Percentiles rank a stretch among this genome's conserved stretches.
Conservation (phyloP, 2,329 filamentous ascomycete genomes). For the Cylindrodendrum hubeiense region DNA sequence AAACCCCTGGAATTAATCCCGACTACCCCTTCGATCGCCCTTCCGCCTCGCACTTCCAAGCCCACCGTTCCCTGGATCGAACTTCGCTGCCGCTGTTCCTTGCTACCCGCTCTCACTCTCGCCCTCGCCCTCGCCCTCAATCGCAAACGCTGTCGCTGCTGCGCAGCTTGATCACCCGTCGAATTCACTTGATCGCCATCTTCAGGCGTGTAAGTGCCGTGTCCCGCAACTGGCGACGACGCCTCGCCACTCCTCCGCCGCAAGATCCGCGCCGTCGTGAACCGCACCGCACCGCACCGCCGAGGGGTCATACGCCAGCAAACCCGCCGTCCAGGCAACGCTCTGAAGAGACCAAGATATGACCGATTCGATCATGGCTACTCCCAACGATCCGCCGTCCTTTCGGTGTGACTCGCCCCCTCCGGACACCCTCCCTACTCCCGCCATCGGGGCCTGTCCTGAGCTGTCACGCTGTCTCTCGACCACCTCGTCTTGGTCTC, state of each 20-base stretch:
- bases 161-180: constrained; percentile 3
- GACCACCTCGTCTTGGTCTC: constrained; percentile 69
- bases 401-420: constrained; percentile 72
- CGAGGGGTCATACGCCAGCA: constrained; percentile 1
- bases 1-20: constrained; percentile 43
- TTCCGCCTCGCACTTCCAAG: constrained; percentile 11
- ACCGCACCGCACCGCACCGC: constrained; percentile 1
- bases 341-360: constrained; percentile 12
- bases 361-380: constrained; percentile 47
- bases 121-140: not conserved
- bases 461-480: constrained; percentile 75
- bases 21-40: constrained; percentile 40
- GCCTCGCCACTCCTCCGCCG: not conserved
- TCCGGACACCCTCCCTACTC: constrained; percentile 71
- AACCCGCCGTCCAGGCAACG: not conserved
- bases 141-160: not conserved
- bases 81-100: constrained; percentile 25
- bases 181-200: constrained; percentile 1
- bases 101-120: not conserved
- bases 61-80: constrained; percentile 2
- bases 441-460: constrained; percentile 70
- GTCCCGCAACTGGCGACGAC: not conserved
- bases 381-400: constrained; percentile 47
- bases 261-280: not conserved
- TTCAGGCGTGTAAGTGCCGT: constrained; percentile 15